These are phyloP conservation scores for Graphiopsis chlorocephala DNA, from an alignment of 2,329 filamentous ascomycete genomes.

Conservation along the genomic window DNA sequence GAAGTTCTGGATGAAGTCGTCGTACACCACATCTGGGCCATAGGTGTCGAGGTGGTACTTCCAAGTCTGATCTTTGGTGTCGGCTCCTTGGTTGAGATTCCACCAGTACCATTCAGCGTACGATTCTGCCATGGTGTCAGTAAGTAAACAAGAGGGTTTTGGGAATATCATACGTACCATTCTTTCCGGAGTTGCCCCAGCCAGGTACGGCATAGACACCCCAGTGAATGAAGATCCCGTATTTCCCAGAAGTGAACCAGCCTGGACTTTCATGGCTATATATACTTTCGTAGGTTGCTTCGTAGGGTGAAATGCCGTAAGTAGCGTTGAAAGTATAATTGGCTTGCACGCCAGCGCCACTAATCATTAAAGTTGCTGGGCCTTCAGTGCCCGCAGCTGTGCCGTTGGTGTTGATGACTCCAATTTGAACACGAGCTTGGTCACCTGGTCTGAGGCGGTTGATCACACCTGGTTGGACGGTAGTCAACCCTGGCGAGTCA, in stretches of 20 bases:
- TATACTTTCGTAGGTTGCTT: conserved; percentile 39
- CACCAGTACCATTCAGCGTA: conserved; percentile 47
- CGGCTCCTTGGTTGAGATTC: conserved; percentile 45
- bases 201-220: conserved; percentile 56
- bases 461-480: conserved; percentile 36
- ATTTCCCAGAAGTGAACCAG: conserved; percentile 56
- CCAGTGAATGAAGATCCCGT: conserved; percentile 61
- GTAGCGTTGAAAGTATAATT: conserved; percentile 36
- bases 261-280: conserved; percentile 47
- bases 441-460: conserved; percentile 42
- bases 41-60: conserved; percentile 52
- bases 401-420: conserved; percentile 35
- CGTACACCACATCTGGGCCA: conserved; percentile 52
- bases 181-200: conserved; percentile 48
- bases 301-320: conserved; percentile 35
- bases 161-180: conserved; percentile 36
- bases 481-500: conserved; percentile 34
- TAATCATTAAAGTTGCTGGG: conserved; percentile 32
- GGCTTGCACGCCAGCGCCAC: conserved; percentile 27
- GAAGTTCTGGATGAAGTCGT: conserved; percentile 56
- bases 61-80: conserved; percentile 45
- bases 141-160: neutral
- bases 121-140: conserved; percentile 18
- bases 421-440: conserved; percentile 38
- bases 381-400: conserved; percentile 31